Evolutionary conservation across 108 stramenopile genomes (phyloP).

Genomic region (Parmales sp.): DNA sequence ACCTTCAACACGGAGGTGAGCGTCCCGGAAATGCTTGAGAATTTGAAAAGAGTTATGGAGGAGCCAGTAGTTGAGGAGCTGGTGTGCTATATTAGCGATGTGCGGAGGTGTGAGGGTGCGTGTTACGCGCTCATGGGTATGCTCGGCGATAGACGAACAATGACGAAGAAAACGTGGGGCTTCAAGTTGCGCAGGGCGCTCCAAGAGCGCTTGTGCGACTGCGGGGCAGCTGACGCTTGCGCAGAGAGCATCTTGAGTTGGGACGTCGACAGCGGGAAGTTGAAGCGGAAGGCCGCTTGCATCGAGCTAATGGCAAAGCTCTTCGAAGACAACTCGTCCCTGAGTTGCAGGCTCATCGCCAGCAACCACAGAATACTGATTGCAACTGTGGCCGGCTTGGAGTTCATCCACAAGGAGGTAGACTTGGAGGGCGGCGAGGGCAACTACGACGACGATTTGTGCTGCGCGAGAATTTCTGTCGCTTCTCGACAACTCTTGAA

Average conservation of each 20-base stretch:
- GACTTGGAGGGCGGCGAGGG: neutral
- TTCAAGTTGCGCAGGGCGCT: neutral
- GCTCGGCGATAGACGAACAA: neutral
- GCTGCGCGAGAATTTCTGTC: slow-evolving; percentile 1
- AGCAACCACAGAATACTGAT: neutral
- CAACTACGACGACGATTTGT: neutral
- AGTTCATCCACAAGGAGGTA: neutral
- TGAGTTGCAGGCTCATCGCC: neutral
- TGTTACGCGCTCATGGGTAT: neutral
- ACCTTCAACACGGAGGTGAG: slow-evolving; percentile 2
- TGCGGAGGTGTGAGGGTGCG: slow-evolving; percentile 1
- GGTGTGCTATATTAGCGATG: slow-evolving; percentile 6
- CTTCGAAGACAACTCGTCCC: neutral
- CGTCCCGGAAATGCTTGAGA: neutral
- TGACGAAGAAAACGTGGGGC: slow-evolving; percentile 2
- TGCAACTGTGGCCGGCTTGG: neutral
- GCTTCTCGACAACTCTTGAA: neutral
- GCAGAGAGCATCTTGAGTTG: neutral
- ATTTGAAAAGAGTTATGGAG: neutral
- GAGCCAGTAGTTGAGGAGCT: slow-evolving; percentile 9
- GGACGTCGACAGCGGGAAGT: neutral
- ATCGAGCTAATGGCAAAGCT: neutral
- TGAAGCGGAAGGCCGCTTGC: slow-evolving; percentile 7
- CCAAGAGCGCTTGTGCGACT: neutral
- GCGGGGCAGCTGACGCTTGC: slow-evolving; percentile 1